These are phyloP conservation scores for Meripilus lineatus DNA, from an alignment of 1,284 basidiomycete genomes.

Conservation along the genomic window DNA sequence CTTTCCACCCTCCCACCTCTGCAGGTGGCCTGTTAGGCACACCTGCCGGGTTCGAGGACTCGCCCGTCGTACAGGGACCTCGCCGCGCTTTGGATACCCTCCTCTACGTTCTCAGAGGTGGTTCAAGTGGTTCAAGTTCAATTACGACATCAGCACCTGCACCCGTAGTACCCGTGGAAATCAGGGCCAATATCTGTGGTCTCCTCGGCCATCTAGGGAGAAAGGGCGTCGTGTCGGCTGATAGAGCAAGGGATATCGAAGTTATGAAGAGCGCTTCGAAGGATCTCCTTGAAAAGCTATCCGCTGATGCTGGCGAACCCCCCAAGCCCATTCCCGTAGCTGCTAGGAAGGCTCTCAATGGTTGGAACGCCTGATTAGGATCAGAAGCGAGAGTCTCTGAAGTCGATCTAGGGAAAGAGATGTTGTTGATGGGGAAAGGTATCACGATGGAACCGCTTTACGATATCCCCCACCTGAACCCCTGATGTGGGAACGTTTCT, in stretches of 20 bases:
- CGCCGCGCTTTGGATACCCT: conserved; percentile 62
- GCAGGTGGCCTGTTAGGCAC: conserved; percentile 24
- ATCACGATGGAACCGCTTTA: no score
- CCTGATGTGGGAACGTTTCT: no score
- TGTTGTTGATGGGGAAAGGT: no score
- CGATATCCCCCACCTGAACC: no score
- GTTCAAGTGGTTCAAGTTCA: background rate
- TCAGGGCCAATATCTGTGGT: conserved; percentile 69
- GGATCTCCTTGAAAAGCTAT: conserved; percentile 47
- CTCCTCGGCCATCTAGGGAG: conserved; percentile 58
- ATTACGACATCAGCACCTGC: background rate
- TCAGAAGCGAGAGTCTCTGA: no score
- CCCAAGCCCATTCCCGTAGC: conserved; percentile 16
- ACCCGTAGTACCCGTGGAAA: conserved; percentile 53
- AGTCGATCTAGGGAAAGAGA: no score
- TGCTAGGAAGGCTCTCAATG: conserved; percentile 26
- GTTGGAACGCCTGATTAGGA: conserved; percentile 14
- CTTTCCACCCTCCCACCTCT: conserved; percentile 36
- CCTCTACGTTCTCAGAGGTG: conserved; percentile 45
- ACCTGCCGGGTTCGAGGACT: conserved; percentile 16
- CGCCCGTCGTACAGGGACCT: conserved; percentile 38
- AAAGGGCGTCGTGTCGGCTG: conserved; percentile 39
- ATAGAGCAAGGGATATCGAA: conserved; percentile 33
- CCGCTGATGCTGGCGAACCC: conserved; percentile 21
- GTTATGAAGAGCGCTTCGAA: conserved; percentile 45